Evolutionary conservation across 768 basidiomycete species (phyloP).

Genomic region (Hygrophorus russula): DNA sequence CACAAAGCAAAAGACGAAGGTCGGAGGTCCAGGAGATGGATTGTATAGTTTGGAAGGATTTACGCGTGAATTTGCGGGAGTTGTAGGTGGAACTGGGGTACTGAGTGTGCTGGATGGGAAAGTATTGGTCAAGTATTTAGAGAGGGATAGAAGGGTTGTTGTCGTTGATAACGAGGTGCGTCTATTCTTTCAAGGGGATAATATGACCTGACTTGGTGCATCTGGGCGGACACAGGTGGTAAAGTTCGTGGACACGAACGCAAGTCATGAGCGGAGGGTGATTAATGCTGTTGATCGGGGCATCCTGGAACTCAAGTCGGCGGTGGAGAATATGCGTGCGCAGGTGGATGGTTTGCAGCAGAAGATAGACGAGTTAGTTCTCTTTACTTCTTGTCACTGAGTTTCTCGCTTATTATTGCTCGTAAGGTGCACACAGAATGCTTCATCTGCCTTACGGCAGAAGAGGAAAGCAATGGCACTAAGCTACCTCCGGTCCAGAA

Average conservation of each 20-base stretch:
- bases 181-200: conserved; percentile 1
- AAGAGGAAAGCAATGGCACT: conserved; percentile 69
- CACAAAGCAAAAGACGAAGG: conserved; percentile 28
- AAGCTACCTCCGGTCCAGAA: conserved; percentile 69
- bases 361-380: conserved; percentile 60
- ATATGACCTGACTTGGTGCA: conserved; percentile 1
- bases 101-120: conserved; percentile 55
- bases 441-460: conserved; percentile 49
- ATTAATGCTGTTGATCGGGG: conserved; percentile 78
- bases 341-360: conserved; percentile 61
- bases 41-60: conserved; percentile 57
- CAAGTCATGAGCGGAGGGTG: conserved; percentile 22
- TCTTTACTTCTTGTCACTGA: conserved; percentile 2
- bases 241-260: conserved; percentile 52
- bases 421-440: conserved; percentile 55
- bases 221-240: conserved; percentile 43
- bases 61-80: conserved; percentile 41
- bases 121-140: conserved; percentile 66
- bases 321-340: conserved; percentile 50
- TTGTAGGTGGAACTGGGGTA: conserved; percentile 16
- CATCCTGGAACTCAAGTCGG: conserved; percentile 68
- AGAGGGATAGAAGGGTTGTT: conserved; percentile 60
- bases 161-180: conserved; percentile 59
- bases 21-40: conserved; percentile 41
- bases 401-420: not conserved